Percentiles rank a stretch among this genome's conserved stretches.
Evolutionary conservation across 805 yeast species (phyloP).

Genomic region (Metschnikowia gruessii): DNA sequence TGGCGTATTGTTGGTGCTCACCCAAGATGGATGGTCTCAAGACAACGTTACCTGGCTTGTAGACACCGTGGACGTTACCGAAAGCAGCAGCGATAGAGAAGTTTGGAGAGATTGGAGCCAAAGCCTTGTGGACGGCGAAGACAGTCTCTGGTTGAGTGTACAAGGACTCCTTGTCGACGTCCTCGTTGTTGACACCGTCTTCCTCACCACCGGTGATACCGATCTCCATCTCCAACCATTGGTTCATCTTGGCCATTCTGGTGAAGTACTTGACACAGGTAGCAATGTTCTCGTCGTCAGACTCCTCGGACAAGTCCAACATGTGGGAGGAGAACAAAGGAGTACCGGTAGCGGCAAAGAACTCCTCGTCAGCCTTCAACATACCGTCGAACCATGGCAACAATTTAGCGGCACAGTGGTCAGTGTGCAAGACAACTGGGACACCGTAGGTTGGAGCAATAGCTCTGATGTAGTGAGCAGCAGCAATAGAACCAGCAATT

Average conservation of each 20-base stretch:
- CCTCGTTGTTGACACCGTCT: conserved; percentile 99
- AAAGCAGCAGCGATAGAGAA: conserved; percentile 99
- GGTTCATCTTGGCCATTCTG: conserved; percentile 90
- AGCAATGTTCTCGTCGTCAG: conserved; percentile 92
- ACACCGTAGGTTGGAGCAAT: conserved; percentile 95
- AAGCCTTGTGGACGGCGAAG: conserved; percentile 84
- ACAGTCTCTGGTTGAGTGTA: conserved; percentile 97
- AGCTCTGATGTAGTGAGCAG: conserved; percentile 95
- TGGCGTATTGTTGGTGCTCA: conserved; percentile 91
- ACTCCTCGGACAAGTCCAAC: conserved; percentile 96
- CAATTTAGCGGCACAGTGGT: conserved; percentile 98
- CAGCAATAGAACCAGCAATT: conserved; percentile 92
- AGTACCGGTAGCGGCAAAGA: conserved; percentile 80
- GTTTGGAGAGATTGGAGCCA: conserved; percentile 89
- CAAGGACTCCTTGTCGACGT: conserved; percentile 78
- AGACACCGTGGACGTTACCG: conserved; percentile 99
- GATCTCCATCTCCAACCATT: conserved; percentile 99
- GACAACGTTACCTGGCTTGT: conserved; percentile 98
- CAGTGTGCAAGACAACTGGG: conserved; percentile 96
- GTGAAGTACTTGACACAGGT: conserved; percentile 92
- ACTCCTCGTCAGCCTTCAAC: conserved; percentile 94
- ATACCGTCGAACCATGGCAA: conserved; percentile 99
- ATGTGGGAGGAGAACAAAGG: conserved; percentile 98
- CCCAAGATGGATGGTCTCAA: conserved; percentile 91
- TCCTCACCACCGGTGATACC: conserved; percentile 99